Evolutionary conservation across 2,329 filamentous ascomycete species (phyloP).

Genomic region (Aurifilum marmelostoma): DNA sequence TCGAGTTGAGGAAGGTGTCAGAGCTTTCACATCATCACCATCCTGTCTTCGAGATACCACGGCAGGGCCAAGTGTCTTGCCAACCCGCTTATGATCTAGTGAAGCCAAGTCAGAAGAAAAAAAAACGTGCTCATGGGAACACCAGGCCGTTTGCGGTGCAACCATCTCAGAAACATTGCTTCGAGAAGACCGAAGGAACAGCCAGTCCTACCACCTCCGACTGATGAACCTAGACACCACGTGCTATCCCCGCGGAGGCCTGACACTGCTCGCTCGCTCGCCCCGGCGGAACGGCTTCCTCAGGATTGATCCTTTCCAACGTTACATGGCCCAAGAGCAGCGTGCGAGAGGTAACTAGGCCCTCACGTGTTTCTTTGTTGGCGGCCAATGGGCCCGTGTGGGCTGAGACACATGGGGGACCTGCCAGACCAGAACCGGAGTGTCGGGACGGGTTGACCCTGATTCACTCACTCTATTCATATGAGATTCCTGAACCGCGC

Average conservation of each 20-base stretch:
- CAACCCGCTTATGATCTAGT: not conserved
- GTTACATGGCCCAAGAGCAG: not conserved
- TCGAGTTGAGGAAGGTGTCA: not conserved
- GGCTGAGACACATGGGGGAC: not conserved
- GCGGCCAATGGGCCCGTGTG: not conserved
- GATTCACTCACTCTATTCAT: not conserved
- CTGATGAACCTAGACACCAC: not conserved
- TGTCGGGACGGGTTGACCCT: not conserved
- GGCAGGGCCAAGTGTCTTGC: not conserved
- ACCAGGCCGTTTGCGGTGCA: not conserved
- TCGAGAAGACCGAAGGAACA: not conserved
- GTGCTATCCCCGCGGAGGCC: not conserved
- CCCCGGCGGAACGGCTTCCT: not conserved
- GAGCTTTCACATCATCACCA: not conserved
- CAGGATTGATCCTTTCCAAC: not conserved
- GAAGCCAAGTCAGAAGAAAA: not conserved
- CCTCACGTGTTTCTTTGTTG: not conserved
- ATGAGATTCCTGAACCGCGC: not conserved
- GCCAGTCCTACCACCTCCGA: not conserved
- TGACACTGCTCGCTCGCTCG: not conserved
- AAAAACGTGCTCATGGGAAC: not conserved
- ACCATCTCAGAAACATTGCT: not conserved
- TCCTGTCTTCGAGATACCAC: not conserved
- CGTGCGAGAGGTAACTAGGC: not conserved
- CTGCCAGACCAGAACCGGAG: not conserved